A percentile compares a stretch with the other conserved stretches of the same genome.
phyloP scores from a whole-genome alignment of 768 basidiomycete species.

The Galerina marginata region DNA sequence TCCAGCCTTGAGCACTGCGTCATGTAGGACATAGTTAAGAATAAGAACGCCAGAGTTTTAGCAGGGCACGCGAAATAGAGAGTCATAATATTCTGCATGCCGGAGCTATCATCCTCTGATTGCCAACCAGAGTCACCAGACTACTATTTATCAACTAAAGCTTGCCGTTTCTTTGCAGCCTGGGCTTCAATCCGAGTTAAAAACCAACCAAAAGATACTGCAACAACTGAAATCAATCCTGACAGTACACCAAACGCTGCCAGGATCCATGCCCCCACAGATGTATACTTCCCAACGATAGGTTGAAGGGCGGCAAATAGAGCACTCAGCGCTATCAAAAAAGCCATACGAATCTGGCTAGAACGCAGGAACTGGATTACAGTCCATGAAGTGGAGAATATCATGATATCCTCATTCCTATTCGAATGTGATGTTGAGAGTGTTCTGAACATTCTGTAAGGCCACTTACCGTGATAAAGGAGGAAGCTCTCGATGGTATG shows the following conservation, averaged over 20 bases:
- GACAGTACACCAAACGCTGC: not conserved
- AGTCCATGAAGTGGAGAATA: not conserved
- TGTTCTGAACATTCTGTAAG: too few relatives aligned
- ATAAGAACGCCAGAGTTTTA: too few relatives aligned
- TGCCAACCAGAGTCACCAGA: too few relatives aligned
- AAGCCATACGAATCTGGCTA: not conserved
- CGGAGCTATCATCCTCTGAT: too few relatives aligned
- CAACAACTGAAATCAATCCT: not conserved
- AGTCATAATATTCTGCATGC: too few relatives aligned
- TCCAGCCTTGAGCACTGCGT: too few relatives aligned
- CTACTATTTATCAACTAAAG: not conserved
- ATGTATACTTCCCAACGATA: not conserved
- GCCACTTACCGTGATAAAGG: not conserved
- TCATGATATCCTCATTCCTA: not conserved
- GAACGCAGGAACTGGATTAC: slow-evolving; percentile 7
- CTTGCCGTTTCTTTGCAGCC: not conserved
- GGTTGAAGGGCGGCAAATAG: slow-evolving; percentile 3
- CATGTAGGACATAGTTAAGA: too few relatives aligned
- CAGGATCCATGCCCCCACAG: not conserved
- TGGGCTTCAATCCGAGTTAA: not conserved
- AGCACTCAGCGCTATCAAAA: not conserved
- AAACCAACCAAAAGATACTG: not conserved
- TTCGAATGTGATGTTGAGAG: too few relatives aligned
- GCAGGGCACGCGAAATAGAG: too few relatives aligned
- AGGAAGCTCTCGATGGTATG: not conserved